Conservation (phyloP, 441 rosid species). For the Populus hybrid region DNA sequence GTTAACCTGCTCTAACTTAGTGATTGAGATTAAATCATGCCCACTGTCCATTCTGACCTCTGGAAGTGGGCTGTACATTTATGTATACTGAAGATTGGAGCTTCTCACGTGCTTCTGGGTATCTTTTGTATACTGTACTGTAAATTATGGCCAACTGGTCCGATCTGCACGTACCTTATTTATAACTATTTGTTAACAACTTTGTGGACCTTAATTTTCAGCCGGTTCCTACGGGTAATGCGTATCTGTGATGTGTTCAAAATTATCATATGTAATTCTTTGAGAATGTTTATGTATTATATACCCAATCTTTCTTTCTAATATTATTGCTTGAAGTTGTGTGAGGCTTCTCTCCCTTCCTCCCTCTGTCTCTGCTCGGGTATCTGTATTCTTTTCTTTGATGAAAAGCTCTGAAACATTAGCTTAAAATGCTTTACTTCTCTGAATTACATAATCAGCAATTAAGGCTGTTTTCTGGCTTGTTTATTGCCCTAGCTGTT, state of each 20-base stretch:
- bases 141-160: conserved; percentile 47
- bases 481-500: background rate
- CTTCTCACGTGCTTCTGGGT: conserved; percentile 36
- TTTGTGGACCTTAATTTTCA: conserved; percentile 29
- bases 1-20: conserved; percentile 40
- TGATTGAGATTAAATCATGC: conserved; percentile 35
- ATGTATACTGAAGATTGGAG: conserved; percentile 44
- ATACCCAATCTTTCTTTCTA: conserved; percentile 4
- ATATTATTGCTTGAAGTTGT: background rate
- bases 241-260: conserved; percentile 16
- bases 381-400: background rate
- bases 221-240: conserved; percentile 26
- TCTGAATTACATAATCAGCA: background rate
- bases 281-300: background rate
- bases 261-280: conserved; percentile 19
- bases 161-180: conserved; percentile 40
- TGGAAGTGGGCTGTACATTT: conserved; percentile 54
- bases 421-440: background rate
- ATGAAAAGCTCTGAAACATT: background rate
- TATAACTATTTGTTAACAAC: conserved; percentile 31
- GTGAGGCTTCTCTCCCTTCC: background rate
- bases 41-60: conserved; percentile 25
- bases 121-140: conserved; percentile 37
- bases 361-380: background rate
- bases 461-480: background rate